Conservation (phyloP, 257 asterid genomes). For the Solanum rostratum region DNA sequence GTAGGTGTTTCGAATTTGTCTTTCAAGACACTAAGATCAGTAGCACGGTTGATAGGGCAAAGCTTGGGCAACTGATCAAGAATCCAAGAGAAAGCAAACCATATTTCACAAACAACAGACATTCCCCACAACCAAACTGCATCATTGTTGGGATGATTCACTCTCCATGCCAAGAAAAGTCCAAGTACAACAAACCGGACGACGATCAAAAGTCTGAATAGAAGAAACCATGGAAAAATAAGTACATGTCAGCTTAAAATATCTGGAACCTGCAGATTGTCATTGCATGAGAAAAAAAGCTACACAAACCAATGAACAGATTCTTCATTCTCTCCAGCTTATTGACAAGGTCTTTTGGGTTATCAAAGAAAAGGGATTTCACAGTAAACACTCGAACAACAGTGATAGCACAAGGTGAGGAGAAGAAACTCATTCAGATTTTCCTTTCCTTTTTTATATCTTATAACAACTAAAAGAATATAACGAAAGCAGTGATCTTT, state of each 20-base stretch:
- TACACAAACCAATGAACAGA: not conserved
- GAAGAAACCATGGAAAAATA: not conserved
- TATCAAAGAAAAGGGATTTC: not conserved
- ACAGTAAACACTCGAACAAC: not conserved
- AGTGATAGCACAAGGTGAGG: not conserved
- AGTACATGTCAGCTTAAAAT: slow-evolving; percentile 5
- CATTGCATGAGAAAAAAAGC: not conserved
- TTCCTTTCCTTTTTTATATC: not conserved
- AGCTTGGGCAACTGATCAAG: slow-evolving; percentile 71
- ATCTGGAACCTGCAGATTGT: not conserved
- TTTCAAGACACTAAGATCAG: slow-evolving; percentile 54
- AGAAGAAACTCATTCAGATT: not conserved
- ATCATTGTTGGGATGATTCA: slow-evolving; percentile 49
- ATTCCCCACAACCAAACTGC: slow-evolving; percentile 78
- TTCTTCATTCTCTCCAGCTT: not conserved
- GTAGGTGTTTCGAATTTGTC: slow-evolving; percentile 55
- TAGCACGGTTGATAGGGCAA: slow-evolving; percentile 61
- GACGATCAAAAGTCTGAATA: slow-evolving; percentile 40
- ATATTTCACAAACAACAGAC: slow-evolving; percentile 66
- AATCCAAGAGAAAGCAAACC: slow-evolving; percentile 77
- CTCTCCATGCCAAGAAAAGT: slow-evolving; percentile 55
- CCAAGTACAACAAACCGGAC: slow-evolving; percentile 55
- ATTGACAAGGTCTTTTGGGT: not conserved
- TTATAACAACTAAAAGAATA: not conserved
- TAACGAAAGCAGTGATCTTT: not conserved